phyloP scores from a whole-genome alignment of 768 basidiomycete genomes.

The Flagelloscypha sp. region DNA sequence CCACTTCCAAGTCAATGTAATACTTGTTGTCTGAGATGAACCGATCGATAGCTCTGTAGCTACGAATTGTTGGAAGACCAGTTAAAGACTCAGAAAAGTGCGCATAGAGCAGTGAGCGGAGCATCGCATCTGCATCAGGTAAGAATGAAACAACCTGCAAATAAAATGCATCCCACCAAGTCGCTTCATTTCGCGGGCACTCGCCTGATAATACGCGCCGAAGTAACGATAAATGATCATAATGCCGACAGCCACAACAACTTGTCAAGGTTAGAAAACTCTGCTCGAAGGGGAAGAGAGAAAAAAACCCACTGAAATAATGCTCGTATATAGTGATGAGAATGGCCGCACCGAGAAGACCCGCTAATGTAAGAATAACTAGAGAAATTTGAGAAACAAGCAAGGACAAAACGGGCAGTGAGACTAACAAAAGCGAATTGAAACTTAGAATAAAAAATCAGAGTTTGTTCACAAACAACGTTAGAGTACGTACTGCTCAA shows the following conservation, averaged over 20 bases:
- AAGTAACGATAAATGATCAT: constrained; percentile 57
- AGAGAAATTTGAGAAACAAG: constrained; percentile 4
- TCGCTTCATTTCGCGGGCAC: constrained; percentile 66
- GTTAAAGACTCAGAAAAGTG: constrained; percentile 74
- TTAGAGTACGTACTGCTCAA: constrained; percentile 35
- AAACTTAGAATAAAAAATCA: constrained; percentile 34
- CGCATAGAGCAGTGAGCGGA: constrained; percentile 68
- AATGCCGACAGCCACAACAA: constrained; percentile 47
- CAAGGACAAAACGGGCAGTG: neutral
- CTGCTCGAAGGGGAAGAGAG: too few relatives aligned
- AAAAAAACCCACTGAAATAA: constrained; percentile 57
- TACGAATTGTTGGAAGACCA: constrained; percentile 61
- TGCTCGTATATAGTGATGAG: constrained; percentile 52
- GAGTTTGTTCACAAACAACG: constrained; percentile 1
- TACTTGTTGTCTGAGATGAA: constrained; percentile 60
- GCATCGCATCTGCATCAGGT: constrained; percentile 44
- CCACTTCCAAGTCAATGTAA: constrained; percentile 75
- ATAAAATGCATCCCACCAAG: constrained; percentile 22
- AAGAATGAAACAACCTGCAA: too few relatives aligned
- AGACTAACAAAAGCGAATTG: constrained; percentile 49
- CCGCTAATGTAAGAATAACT: constrained; percentile 46
- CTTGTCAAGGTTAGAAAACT: constrained; percentile 18
- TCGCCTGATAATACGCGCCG: constrained; percentile 60
- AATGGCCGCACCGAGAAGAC: constrained; percentile 41
- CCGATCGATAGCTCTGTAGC: constrained; percentile 55